Evolutionary conservation across 371 early-diverging fungal species (phyloP).

Genomic region (Mucor indicus): DNA sequence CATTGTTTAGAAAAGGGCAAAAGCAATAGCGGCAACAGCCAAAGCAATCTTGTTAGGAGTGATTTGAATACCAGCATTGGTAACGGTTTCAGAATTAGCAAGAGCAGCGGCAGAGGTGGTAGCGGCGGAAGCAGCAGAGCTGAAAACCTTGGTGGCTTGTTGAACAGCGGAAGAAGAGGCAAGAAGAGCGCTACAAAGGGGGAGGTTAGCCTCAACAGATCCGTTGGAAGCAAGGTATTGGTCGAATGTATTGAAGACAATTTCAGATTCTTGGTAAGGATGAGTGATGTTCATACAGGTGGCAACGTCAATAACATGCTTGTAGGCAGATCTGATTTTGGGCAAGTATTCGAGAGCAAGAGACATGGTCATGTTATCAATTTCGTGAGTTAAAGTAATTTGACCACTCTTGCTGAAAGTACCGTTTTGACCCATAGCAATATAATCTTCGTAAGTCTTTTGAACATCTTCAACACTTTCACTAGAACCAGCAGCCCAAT

Average conservation of each 20-base stretch:
- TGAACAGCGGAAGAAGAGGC: conserved; percentile 11
- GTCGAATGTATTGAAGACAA: too few relatives aligned
- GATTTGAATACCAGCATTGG: conserved; percentile 15
- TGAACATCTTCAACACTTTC: conserved; percentile 44
- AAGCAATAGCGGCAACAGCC: conserved; percentile 16
- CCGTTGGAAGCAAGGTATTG: conserved; percentile 5
- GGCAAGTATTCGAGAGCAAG: conserved; percentile 47
- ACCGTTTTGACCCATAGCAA: conserved; percentile 47
- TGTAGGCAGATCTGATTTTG: conserved; percentile 40
- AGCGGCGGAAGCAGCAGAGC: background rate
- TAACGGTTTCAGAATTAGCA: conserved; percentile 7
- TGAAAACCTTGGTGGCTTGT: conserved; percentile 1
- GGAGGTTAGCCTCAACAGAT: conserved; percentile 7
- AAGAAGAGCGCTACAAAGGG: conserved; percentile 7
- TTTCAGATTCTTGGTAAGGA: conserved; percentile 54
- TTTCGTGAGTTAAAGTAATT: conserved; percentile 55
- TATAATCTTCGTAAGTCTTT: conserved; percentile 38
- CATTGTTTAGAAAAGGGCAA: conserved; percentile 18
- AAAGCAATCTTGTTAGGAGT: conserved; percentile 10
- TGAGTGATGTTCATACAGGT: conserved; percentile 54
- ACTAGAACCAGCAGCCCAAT: conserved; percentile 14
- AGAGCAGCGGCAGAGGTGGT: conserved; percentile 13
- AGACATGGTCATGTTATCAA: conserved; percentile 50
- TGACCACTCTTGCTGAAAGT: conserved; percentile 38
- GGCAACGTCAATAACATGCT: conserved; percentile 49